Base-by-base conservation (phyloP, 1,139 yeast genomes). In the Pichia sp. region DNA sequence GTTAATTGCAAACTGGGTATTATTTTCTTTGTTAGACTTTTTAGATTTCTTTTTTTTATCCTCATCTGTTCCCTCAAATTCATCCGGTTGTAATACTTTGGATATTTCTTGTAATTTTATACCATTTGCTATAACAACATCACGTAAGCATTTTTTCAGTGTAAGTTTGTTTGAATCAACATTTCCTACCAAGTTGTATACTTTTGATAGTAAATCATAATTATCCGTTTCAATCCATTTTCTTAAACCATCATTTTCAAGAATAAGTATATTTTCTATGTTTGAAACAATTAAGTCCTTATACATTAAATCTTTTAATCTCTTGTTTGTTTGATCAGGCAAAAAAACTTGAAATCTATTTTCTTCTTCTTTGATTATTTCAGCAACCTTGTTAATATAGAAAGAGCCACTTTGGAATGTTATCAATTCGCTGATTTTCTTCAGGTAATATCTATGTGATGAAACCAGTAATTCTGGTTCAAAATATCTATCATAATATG, bases 381-480 rank as follows among this genome's bases (percentile, higher is more conserved):
- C 70, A 42, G 73, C 67, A 2, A 82, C 71, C 42, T 72, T 76
- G n/a, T 69, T 68, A 40, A 88, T 63, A 58, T 83, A 85, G 4
- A 73, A 67, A 0, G 79, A 61, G 0, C 87, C 85, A 48, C 72
- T 69, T n/a, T 42, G 45, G 12, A 32, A 45, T 7, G 41, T 40
- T 13, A 53, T 24, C 35, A 74, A 63, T n/a, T 73, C 75, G 8
- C 59, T 64, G 0, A 83, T 73, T 23, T 79, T 69, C 8, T 61
- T 60, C 23, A 68, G 61, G 61, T 84, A 90, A 61, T 76, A 87
- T 0, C 66, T 64, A 49, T 74, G 76, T 0, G 94, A 78, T 24
- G 73, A 73, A 4, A 71, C 59, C 41, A 86, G 62, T 46, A 87
- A 74, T 44, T 65, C 67, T 0, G 87, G 87, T 57, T 88, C 96